Evolutionary conservation across 2,329 filamentous ascomycete genomes (phyloP).

Genomic region (Trichoderma arundinaceum): DNA sequence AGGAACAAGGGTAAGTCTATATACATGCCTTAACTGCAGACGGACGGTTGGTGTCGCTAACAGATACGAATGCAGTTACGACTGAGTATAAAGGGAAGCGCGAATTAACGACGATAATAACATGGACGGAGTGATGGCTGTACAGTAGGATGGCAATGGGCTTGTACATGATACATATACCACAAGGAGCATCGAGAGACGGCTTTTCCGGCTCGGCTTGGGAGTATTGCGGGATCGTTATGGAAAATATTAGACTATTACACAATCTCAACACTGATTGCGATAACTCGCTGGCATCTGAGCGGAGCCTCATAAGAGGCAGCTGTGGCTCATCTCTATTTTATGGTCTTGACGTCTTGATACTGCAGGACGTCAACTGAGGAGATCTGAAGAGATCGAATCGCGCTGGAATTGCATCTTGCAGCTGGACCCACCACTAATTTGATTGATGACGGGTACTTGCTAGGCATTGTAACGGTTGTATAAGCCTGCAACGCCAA

Average conservation of each 20-base stretch:
- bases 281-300: background rate
- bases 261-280: slow-evolving; percentile 30
- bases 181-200: slow-evolving; percentile 28
- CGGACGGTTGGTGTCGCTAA: background rate
- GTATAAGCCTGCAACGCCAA: background rate
- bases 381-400: background rate
- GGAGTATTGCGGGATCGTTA: slow-evolving; percentile 31
- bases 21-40: background rate
- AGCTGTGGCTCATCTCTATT: background rate
- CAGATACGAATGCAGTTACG: slow-evolving; percentile 19
- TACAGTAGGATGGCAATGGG: slow-evolving; percentile 31
- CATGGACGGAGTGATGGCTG: slow-evolving; percentile 12
- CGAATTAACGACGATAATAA: slow-evolving; percentile 8
- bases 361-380: background rate
- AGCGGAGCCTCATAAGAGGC: background rate
- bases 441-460: too few relatives aligned
- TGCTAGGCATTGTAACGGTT: background rate
- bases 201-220: slow-evolving; percentile 28
- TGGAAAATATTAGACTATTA: slow-evolving; percentile 31
- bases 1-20: slow-evolving; percentile 72
- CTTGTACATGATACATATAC: slow-evolving; percentile 31
- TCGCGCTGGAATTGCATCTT: slow-evolving; percentile 3
- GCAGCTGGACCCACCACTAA: background rate
- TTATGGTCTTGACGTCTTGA: background rate
- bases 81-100: slow-evolving; percentile 4